Evolutionary conservation across 1,284 basidiomycete genomes (phyloP).

Genomic region (Vanrija pseudolonga): DNA sequence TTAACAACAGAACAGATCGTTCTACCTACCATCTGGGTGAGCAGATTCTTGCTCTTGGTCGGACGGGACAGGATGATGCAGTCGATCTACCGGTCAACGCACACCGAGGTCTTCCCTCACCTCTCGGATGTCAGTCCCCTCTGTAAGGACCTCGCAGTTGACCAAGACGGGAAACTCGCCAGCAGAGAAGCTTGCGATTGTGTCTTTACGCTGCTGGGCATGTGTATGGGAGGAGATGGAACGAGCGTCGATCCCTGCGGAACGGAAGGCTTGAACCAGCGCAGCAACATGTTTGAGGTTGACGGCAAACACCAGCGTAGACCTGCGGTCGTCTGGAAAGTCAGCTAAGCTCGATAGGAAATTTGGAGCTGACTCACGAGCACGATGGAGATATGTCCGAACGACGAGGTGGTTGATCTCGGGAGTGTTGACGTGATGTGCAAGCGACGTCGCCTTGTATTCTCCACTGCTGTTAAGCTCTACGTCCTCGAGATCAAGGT

Average conservation of each 20-base stretch:
- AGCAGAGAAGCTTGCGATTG: conserved; percentile 66
- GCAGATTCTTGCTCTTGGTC: conserved; percentile 81
- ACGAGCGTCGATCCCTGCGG: conserved; percentile 78
- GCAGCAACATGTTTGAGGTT: conserved; percentile 77
- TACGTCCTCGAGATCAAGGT: conserved; percentile 66
- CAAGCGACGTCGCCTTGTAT: conserved; percentile 70
- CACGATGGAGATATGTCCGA: conserved; percentile 74
- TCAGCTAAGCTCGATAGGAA: neutral
- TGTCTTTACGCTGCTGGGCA: conserved; percentile 59
- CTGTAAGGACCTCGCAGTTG: conserved; percentile 90
- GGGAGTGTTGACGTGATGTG: conserved; percentile 72
- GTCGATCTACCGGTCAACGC: conserved; percentile 59
- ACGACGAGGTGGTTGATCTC: conserved; percentile 73
- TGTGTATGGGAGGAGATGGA: conserved; percentile 72
- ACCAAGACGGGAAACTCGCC: conserved; percentile 80
- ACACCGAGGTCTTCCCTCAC: conserved; percentile 20
- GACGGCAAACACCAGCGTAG: conserved; percentile 88
- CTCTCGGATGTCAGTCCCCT: conserved; percentile 85
- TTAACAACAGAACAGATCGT: neutral
- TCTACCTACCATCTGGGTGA: conserved; percentile 78
- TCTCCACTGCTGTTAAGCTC: conserved; percentile 67
- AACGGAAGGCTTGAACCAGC: conserved; percentile 69
- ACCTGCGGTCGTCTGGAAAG: conserved; percentile 60
- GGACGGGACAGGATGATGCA: conserved; percentile 83
- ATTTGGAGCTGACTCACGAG: conserved; percentile 52